These are phyloP conservation scores for Heteromeles arbutifolia DNA, from an alignment of 306 rosid genomes.

Conservation along the genomic window DNA sequence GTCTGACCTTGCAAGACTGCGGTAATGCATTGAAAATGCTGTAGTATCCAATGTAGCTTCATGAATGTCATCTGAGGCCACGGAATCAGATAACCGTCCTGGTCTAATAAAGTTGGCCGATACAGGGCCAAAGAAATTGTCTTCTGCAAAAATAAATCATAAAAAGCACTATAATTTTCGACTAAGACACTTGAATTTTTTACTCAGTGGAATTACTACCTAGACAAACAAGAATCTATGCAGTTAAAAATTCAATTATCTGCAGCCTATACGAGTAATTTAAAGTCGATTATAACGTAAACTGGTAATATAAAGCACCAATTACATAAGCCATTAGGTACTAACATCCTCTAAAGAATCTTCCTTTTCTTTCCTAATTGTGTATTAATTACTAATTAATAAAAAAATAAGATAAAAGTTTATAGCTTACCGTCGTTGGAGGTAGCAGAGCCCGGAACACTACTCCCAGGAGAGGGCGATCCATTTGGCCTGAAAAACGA, in stretches of 20 bases:
- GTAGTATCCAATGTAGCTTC: constrained; percentile 91
- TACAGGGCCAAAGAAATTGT: constrained; percentile 75
- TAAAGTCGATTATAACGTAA: not conserved
- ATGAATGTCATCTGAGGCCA: constrained; percentile 48
- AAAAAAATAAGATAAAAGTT: not conserved
- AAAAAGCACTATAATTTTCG: not conserved
- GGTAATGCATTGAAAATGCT: constrained; percentile 86
- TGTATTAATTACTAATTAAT: not conserved
- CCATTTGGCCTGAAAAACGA: constrained; percentile 41
- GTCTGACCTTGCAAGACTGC: constrained; percentile 76
- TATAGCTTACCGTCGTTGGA: constrained; percentile 37
- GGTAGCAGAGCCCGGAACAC: constrained; percentile 35
- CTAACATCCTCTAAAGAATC: not conserved
- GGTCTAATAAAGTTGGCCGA: constrained; percentile 73
- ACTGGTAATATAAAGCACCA: not conserved
- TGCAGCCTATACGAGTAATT: not conserved
- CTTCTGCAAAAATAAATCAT: constrained; percentile 38
- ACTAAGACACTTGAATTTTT: not conserved
- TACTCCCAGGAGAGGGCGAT: constrained; percentile 47
- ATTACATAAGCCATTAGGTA: not conserved
- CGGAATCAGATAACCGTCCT: constrained; percentile 56
- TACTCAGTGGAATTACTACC: not conserved
- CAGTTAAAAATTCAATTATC: not conserved
- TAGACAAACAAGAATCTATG: not conserved
- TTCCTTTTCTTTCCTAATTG: not conserved